Conservation (phyloP, 441 rosid species). For the Biscutella laevigata region DNA sequence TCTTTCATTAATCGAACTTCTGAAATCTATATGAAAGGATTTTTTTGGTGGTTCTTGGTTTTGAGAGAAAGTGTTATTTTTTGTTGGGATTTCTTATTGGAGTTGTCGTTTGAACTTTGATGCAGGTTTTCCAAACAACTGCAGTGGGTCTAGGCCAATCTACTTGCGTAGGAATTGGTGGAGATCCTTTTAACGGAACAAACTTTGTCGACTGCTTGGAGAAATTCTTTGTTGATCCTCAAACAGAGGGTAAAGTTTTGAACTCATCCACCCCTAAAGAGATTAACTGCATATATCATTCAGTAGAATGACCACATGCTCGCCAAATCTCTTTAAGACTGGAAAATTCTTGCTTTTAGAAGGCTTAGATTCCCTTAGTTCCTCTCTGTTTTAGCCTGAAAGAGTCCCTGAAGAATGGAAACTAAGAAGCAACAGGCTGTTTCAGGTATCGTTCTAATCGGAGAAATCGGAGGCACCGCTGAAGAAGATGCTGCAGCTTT, state of each 20-base stretch:
- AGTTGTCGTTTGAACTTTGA: neutral
- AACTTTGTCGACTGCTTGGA: conserved; percentile 77
- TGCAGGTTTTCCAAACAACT: conserved; percentile 84
- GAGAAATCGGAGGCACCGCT: conserved; percentile 94
- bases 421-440: conserved; percentile 11
- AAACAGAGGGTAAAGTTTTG: conserved; percentile 58
- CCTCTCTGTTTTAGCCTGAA: neutral
- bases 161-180: conserved; percentile 86
- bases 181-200: conserved; percentile 90
- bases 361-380: neutral
- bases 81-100: neutral
- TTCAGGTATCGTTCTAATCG: conserved; percentile 74
- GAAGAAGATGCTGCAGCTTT: conserved; percentile 93
- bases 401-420: neutral
- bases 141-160: conserved; percentile 86
- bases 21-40: neutral
- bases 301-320: neutral
- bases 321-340: neutral
- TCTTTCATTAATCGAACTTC: neutral
- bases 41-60: neutral
- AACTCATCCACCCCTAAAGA: neutral
- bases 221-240: conserved; percentile 71
- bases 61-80: neutral
- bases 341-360: neutral
- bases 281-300: neutral